These are phyloP conservation scores for Hamamelis virginiana DNA, from an alignment of 164 flowering plant genomes.

Conservation along the genomic window DNA sequence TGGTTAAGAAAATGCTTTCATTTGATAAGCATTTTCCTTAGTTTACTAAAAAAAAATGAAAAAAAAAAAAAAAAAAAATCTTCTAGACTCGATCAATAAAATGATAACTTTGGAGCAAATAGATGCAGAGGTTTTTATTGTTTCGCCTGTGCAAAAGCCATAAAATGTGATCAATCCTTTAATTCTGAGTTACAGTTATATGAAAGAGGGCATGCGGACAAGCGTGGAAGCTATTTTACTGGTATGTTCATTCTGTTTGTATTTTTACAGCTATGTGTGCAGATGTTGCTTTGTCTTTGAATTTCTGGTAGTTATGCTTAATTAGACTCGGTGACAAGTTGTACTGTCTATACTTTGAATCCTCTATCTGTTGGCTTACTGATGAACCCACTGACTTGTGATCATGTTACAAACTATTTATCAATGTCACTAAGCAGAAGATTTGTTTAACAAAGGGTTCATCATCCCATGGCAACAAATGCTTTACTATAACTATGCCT, in stretches of 20 bases:
- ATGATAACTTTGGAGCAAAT: neutral
- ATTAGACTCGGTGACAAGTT: neutral
- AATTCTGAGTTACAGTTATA: constrained; percentile 53
- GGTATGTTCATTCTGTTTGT: constrained; percentile 36
- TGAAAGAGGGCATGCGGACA: constrained; percentile 98
- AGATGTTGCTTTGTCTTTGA: neutral
- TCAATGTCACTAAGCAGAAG: no score
- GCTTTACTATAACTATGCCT: no score
- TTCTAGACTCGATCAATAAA: no score
- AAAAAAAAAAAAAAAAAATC: no score
- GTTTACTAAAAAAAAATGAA: no score
- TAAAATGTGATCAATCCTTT: constrained; percentile 6
- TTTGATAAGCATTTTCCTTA: no score
- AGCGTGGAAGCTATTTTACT: constrained; percentile 96
- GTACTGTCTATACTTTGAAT: neutral
- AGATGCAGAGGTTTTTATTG: neutral
- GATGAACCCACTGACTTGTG: no score
- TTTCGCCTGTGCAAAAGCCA: neutral
- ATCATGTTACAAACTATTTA: no score
- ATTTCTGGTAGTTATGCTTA: neutral
- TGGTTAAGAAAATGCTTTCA: no score
- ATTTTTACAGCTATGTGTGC: neutral
- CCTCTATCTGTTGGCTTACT: neutral
- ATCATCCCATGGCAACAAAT: no score
- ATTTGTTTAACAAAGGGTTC: no score